phyloP scores from a whole-genome alignment of 495 filamentous ascomycete genomes.

The Viridothelium virens region DNA sequence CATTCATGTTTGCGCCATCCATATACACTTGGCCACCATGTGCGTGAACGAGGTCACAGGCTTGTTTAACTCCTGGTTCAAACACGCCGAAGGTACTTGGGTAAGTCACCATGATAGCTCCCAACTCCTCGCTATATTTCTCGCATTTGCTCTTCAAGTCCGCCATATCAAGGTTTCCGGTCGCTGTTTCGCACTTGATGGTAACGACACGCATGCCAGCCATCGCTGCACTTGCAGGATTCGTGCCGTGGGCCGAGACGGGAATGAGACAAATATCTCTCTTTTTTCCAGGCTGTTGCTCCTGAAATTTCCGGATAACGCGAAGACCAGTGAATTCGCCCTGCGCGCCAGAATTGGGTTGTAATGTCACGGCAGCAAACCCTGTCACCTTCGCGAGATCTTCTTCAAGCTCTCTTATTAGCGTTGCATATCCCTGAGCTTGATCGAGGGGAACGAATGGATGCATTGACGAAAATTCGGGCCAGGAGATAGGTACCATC shows the following conservation, averaged over 20 bases:
- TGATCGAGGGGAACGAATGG: conserved; percentile 63
- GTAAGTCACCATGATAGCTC: conserved; percentile 97
- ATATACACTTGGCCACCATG: conserved; percentile 96
- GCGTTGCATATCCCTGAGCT: conserved; percentile 57
- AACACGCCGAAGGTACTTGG: conserved; percentile 96
- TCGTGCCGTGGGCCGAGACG: conserved; percentile 94
- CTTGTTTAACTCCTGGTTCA: conserved; percentile 83
- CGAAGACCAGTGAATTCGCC: conserved; percentile 95
- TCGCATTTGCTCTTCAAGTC: conserved; percentile 84
- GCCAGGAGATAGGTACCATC: conserved; percentile 82
- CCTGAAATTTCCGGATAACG: conserved; percentile 80
- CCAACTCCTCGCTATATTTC: conserved; percentile 77
- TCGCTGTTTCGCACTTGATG: conserved; percentile 81
- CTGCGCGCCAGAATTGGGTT: conserved; percentile 96
- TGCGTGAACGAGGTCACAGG: conserved; percentile 75
- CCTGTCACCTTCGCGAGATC: conserved; percentile 84
- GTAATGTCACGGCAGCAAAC: conserved; percentile 81
- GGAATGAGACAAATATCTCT: conserved; percentile 95
- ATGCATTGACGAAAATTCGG: conserved; percentile 79
- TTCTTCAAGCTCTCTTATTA: conserved; percentile 64
- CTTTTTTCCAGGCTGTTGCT: conserved; percentile 53
- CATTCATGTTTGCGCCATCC: conserved; percentile 99
- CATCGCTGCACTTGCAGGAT: conserved; percentile 95
- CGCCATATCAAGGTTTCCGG: conserved; percentile 81
- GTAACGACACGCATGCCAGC: conserved; percentile 94